These are phyloP conservation scores for Trametopsis cervina DNA, from an alignment of 768 basidiomycete species.

Conservation along the genomic window DNA sequence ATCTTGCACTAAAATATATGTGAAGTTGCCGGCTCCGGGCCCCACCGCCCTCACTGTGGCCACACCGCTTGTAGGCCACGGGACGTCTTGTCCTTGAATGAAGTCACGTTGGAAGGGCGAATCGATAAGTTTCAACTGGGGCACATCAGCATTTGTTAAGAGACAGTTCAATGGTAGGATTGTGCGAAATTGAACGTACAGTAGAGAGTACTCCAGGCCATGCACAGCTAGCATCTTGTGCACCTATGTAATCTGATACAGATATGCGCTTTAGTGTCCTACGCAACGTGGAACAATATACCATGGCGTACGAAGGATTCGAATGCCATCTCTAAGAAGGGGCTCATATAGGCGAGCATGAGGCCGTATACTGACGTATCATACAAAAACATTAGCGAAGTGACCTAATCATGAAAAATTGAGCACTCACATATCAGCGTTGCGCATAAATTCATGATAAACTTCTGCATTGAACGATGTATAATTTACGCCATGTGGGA, in stretches of 20 bases:
- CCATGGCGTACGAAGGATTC: background rate
- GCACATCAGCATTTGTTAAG: background rate
- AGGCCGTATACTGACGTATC: background rate
- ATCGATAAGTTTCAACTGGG: conserved; percentile 3
- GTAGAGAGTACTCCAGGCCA: conserved; percentile 5
- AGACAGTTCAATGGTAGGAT: background rate
- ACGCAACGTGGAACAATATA: background rate
- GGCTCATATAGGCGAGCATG: background rate
- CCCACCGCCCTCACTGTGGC: conserved; percentile 22
- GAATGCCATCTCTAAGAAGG: background rate
- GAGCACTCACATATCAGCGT: background rate
- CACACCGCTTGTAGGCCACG: background rate
- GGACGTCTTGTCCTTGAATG: background rate
- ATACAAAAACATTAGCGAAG: background rate
- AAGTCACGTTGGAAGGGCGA: conserved; percentile 3
- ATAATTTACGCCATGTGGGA: background rate
- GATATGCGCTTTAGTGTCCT: background rate
- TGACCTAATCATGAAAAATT: background rate
- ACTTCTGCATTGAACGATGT: background rate
- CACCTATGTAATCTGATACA: conserved; percentile 2
- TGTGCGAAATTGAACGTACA: background rate
- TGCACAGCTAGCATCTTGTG: conserved; percentile 2
- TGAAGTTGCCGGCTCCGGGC: conserved; percentile 25
- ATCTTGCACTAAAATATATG: conserved; percentile 22
- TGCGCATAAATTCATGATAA: background rate